These are phyloP conservation scores for Ascochyta pisi DNA, from an alignment of 2,329 filamentous ascomycete genomes.

Conservation along the genomic window DNA sequence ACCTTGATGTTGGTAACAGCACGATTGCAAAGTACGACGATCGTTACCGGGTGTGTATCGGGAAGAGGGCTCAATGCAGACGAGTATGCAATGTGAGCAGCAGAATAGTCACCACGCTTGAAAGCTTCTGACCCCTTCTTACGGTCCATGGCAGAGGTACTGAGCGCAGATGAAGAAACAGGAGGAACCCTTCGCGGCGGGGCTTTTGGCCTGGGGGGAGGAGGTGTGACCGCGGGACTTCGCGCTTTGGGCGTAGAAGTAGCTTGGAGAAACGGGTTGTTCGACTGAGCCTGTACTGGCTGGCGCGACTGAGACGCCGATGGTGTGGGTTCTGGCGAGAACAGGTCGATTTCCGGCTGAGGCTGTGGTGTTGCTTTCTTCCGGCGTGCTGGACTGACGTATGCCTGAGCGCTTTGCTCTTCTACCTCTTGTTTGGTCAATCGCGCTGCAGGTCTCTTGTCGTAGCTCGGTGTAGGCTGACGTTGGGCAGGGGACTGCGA, in stretches of 20 bases:
- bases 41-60: constrained; percentile 77
- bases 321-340: constrained; percentile 51
- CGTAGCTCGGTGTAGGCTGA: constrained; percentile 34
- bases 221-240: constrained; percentile 50
- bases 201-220: constrained; percentile 55
- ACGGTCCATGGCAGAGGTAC: constrained; percentile 78
- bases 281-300: constrained; percentile 46
- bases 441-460: constrained; percentile 60
- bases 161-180: constrained; percentile 72
- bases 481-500: constrained; percentile 51
- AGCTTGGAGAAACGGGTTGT: constrained; percentile 49
- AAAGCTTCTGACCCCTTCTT: constrained; percentile 85
- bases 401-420: constrained; percentile 81
- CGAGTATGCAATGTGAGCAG: constrained; percentile 83
- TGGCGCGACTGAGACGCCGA: constrained; percentile 37
- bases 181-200: constrained; percentile 68
- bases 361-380: constrained; percentile 68
- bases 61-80: constrained; percentile 78
- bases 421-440: constrained; percentile 77
- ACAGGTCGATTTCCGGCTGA: constrained; percentile 61
- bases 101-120: constrained; percentile 90
- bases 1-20: constrained; percentile 90
- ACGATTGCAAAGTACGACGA: constrained; percentile 90
- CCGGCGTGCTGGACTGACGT: constrained; percentile 84
- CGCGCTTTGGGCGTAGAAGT: constrained; percentile 33